Percentiles rank a stretch among this genome's conserved stretches.
These are phyloP conservation scores for Leishmania lainsoni DNA, from an alignment of 208 protist species.

Conservation along the genomic window DNA sequence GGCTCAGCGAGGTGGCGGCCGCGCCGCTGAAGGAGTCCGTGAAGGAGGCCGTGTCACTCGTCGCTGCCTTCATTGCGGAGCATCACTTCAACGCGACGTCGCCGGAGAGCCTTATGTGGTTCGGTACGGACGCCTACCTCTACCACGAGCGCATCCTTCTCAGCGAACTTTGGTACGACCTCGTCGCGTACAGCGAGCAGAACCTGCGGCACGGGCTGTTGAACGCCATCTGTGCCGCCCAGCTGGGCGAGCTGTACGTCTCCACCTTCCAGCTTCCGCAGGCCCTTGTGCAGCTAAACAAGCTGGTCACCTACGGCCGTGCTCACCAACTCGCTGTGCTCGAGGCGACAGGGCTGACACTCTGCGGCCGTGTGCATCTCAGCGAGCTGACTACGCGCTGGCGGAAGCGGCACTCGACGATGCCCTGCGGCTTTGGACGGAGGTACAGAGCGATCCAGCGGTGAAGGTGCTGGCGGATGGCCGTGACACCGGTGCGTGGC, in stretches of 20 bases:
- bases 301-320: constrained; percentile 43
- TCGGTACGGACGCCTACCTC: constrained; percentile 61
- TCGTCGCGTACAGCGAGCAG: constrained; percentile 60
- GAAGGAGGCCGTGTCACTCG: constrained; percentile 57
- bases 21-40: constrained; percentile 50
- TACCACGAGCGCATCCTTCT: constrained; percentile 89
- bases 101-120: constrained; percentile 29
- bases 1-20: constrained; percentile 54
- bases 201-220: constrained; percentile 64
- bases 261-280: constrained; percentile 75
- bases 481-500: neutral
- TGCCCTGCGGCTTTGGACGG: constrained; percentile 52
- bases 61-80: constrained; percentile 67
- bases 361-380: constrained; percentile 75
- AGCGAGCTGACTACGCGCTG: constrained; percentile 74
- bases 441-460: constrained; percentile 32
- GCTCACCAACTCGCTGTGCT: constrained; percentile 47
- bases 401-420: constrained; percentile 67
- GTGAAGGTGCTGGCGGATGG: constrained; percentile 7
- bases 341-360: constrained; percentile 69
- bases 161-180: constrained; percentile 77
- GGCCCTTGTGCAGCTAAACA: constrained; percentile 71
- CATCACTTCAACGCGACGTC: constrained; percentile 60
- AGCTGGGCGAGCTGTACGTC: constrained; percentile 88
- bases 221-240: constrained; percentile 56